Conservation (phyloP, 176 grass and related monocot genomes). For the Raddia guianensis region DNA sequence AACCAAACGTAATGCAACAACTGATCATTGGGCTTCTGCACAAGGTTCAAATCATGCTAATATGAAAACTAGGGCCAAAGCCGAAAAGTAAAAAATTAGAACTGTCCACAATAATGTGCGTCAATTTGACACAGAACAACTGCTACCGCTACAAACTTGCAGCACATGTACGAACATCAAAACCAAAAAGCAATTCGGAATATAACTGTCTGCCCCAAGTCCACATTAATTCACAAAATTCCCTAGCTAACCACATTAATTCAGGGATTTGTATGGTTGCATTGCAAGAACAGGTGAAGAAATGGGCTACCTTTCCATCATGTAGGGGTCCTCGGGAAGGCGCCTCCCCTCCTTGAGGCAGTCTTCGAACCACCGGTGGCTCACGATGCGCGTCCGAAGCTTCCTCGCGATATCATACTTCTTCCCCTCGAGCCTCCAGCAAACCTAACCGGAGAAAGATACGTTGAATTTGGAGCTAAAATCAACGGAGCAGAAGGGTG, state of each 20-base stretch:
- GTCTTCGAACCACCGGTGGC: slow-evolving; percentile 78
- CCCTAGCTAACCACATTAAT: background rate
- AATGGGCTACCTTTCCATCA: slow-evolving; percentile 57
- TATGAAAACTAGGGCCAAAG: background rate
- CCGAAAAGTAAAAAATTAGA: background rate
- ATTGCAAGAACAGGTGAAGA: background rate
- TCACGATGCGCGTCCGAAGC: slow-evolving; percentile 55
- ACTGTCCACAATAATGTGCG: background rate
- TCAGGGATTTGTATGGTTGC: background rate
- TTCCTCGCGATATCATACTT: slow-evolving; percentile 74
- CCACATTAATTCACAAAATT: background rate
- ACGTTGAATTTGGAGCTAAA: background rate
- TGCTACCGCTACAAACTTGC: background rate
- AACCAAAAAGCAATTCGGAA: background rate
- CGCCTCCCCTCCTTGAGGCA: slow-evolving; percentile 70
- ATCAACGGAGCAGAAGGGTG: background rate
- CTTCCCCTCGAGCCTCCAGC: slow-evolving; percentile 86
- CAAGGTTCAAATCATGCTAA: background rate
- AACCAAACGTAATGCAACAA: background rate
- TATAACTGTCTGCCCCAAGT: background rate
- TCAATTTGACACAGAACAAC: background rate
- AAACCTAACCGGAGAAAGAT: slow-evolving; percentile 60
- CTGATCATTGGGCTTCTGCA: background rate
- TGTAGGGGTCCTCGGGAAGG: slow-evolving; percentile 74
- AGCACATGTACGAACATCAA: background rate